A percentile compares a stretch with the other conserved stretches of the same genome.
These are phyloP conservation scores for Escallonia rubra DNA, from an alignment of 129 eudicot species.

Conservation along the genomic window DNA sequence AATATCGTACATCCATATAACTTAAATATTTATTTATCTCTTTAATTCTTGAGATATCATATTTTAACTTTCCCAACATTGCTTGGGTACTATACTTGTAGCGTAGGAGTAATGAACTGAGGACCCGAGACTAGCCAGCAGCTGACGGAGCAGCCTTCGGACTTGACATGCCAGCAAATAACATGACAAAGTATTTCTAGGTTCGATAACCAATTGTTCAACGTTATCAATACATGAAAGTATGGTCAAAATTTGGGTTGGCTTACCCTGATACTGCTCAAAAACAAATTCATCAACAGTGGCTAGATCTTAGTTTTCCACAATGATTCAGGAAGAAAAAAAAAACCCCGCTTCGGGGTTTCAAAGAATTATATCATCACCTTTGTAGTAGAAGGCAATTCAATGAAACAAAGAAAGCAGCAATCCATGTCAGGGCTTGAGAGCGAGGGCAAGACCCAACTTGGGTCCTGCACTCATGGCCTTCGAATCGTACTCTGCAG, in stretches of 20 bases:
- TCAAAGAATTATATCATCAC: slow-evolving; percentile 11
- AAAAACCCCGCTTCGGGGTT: slow-evolving; percentile 22
- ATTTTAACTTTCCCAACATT: too few relatives aligned
- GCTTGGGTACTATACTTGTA: too few relatives aligned
- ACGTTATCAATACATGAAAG: slow-evolving; percentile 10
- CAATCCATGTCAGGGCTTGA: slow-evolving; percentile 48
- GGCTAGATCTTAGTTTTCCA: slow-evolving; percentile 10
- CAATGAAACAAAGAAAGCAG: neutral
- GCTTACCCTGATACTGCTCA: slow-evolving; percentile 24
- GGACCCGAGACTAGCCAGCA: too few relatives aligned
- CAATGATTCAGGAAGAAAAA: slow-evolving; percentile 11
- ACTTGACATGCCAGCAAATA: too few relatives aligned
- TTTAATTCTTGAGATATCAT: too few relatives aligned
- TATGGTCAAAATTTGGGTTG: slow-evolving; percentile 37
- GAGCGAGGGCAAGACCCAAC: slow-evolving; percentile 69
- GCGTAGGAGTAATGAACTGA: too few relatives aligned
- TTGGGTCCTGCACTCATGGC: slow-evolving; percentile 48
- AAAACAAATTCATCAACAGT: slow-evolving; percentile 17
- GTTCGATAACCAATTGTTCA: too few relatives aligned
- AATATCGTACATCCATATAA: too few relatives aligned
- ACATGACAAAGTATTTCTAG: too few relatives aligned
- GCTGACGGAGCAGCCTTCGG: too few relatives aligned
- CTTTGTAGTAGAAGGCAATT: neutral
- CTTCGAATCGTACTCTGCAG: slow-evolving; percentile 77
- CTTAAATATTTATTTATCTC: too few relatives aligned